Base-by-base conservation (phyloP, 2,329 filamentous ascomycete genomes). In the Colletotrichum sp. region DNA sequence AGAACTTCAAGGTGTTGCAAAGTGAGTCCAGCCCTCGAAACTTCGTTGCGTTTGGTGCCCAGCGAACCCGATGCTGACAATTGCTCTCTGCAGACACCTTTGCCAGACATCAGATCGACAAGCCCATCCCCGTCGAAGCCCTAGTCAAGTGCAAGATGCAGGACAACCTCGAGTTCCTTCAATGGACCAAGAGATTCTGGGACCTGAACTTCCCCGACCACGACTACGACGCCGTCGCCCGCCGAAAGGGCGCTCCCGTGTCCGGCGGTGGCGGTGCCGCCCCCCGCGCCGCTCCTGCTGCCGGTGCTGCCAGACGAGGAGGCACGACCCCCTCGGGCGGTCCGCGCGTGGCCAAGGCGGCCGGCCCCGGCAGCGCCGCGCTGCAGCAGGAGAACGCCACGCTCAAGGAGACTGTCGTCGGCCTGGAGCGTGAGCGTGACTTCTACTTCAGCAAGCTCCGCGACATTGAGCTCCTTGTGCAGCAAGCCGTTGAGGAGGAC, bases 91-190 rank as follows among this genome's bases (percentile, higher is more conserved):
- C 81, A 96, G 96, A 96, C 85, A 90, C 91, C 79, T 98, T 98
- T 83, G 90, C 93, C 77, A 94, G 94, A 85, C 96, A 98, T 87
- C 89, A 93, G 78, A 91, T 99, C 88, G 96, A 98, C 81, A 96
- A 96, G 84, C 94, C 94, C 32, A 93, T 99, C 80, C 95, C 95
- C 75, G 95, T 98, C 84, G 93, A 98, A 85, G 89, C 91, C 74
- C 93, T 99, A 76, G 92, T 97, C 81, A 99, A 98, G 87, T 99
- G 97, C 90, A 98, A 98, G 90, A 99, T 99, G 96, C 97, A 99
- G 90, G 97, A 99, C 86, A 99, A 99, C 88, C 94, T 99, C 81
- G 97, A 98, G 84, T 99, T 99, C 85, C 90, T 99, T 77, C 97
- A 99, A 88, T 99, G 96, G 94, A 93, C 93, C 75, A 99, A 99